phyloP scores from a whole-genome alignment of 2,329 filamentous ascomycete genomes.

The Claviceps citrina region DNA sequence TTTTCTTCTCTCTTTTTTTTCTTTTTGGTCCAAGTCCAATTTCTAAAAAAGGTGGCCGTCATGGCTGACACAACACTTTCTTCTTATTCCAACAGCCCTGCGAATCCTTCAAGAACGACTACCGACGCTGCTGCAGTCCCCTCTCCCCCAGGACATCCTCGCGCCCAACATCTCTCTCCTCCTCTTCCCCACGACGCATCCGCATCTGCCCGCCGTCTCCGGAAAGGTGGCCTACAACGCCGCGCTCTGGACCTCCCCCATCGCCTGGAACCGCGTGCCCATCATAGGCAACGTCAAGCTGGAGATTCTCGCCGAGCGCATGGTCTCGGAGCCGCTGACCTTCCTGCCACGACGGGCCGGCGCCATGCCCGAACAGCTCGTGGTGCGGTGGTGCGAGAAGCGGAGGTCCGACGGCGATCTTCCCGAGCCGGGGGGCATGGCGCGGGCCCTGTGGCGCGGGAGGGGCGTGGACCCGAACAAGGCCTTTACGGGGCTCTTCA shows the following conservation, averaged over 20 bases:
- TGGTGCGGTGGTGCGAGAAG: constrained; percentile 69
- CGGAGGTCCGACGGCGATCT: constrained; percentile 10
- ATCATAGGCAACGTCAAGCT: constrained; percentile 81
- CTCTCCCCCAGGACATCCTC: constrained; percentile 59
- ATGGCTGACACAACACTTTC: too few relatives aligned
- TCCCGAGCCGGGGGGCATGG: constrained; percentile 24
- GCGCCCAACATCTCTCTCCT: constrained; percentile 57
- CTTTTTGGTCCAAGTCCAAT: too few relatives aligned
- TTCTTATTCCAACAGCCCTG: constrained; percentile 35
- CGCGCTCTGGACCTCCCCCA: constrained; percentile 86
- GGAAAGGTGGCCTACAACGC: constrained; percentile 83
- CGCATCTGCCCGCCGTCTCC: constrained; percentile 80
- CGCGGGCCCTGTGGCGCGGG: constrained; percentile 26
- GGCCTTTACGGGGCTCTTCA: constrained; percentile 80
- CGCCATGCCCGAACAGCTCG: constrained; percentile 58
- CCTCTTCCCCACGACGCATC: constrained; percentile 63
- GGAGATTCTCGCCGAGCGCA: constrained; percentile 77
- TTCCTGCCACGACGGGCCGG: constrained; percentile 34
- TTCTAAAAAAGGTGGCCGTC: too few relatives aligned
- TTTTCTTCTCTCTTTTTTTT: not conserved
- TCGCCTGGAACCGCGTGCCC: constrained; percentile 88
- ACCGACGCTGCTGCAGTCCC: constrained; percentile 51
- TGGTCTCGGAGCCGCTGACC: constrained; percentile 46
- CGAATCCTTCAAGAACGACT: constrained; percentile 49
- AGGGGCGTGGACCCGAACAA: constrained; percentile 39